Conservation (phyloP, 2,329 filamentous ascomycete species). For the Graphilbum ipis-grandicollis region DNA sequence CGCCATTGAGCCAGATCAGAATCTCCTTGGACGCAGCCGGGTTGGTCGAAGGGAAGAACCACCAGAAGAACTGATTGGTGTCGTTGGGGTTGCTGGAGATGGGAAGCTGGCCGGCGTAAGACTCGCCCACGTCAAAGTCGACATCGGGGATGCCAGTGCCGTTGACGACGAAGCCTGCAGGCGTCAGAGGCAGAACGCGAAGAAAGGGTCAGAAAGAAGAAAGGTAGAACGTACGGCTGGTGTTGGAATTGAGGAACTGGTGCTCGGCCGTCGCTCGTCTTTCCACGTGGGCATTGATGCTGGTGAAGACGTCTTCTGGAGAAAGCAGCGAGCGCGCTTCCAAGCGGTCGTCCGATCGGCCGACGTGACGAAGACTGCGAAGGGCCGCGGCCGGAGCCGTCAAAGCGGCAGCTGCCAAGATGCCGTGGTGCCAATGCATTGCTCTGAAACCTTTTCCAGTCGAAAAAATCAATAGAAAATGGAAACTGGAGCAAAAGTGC, state of each 20-base stretch:
- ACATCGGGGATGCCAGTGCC: slow-evolving; percentile 50
- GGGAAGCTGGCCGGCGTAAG: slow-evolving; percentile 44
- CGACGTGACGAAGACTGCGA: slow-evolving; percentile 8
- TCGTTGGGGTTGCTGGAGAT: slow-evolving; percentile 30
- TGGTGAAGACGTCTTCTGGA: not conserved
- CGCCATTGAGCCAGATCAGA: slow-evolving; percentile 43
- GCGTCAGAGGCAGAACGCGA: no score
- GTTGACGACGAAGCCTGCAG: slow-evolving; percentile 37
- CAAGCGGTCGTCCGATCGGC: slow-evolving; percentile 1
- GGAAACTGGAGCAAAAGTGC: no score
- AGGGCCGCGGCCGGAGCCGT: slow-evolving; percentile 4
- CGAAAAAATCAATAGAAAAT: no score
- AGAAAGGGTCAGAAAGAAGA: no score
- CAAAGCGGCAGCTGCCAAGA: slow-evolving; percentile 1
- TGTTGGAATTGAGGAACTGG: slow-evolving; percentile 9
- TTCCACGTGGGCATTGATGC: not conserved
- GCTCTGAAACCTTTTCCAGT: not conserved
- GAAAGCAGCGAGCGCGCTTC: not conserved
- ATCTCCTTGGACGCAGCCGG: slow-evolving; percentile 35
- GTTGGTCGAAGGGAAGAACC: slow-evolving; percentile 46
- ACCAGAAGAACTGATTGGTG: slow-evolving; percentile 39
- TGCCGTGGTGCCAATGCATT: slow-evolving; percentile 5
- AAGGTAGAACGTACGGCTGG: slow-evolving; percentile 6
- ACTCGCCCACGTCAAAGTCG: slow-evolving; percentile 49
- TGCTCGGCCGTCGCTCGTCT: not conserved